phyloP scores from a whole-genome alignment of 2,329 filamentous ascomycete species.

The Pseudogymnoascus sp. region DNA sequence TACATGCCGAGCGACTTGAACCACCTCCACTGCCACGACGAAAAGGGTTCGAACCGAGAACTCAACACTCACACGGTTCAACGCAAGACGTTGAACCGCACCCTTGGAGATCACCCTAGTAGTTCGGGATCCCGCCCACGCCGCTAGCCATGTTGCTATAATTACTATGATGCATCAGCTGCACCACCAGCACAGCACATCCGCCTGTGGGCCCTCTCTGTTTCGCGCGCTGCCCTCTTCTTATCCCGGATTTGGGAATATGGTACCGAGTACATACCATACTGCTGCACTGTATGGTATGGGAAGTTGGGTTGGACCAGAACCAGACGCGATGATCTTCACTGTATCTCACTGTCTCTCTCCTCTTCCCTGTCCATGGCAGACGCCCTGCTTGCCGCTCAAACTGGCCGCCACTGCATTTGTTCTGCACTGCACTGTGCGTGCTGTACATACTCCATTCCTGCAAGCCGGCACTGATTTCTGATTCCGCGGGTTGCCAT shows the following conservation, averaged over 20 bases:
- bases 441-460: neutral
- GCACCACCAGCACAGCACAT: conserved; percentile 5
- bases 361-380: conserved; percentile 2
- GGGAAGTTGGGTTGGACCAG: neutral
- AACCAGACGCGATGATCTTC: neutral
- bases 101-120: conserved; percentile 7
- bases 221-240: neutral
- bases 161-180: conserved; percentile 7
- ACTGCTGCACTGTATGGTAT: neutral
- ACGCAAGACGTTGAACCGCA: conserved; percentile 1
- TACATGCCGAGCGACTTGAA: neutral
- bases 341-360: neutral
- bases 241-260: conserved; percentile 6
- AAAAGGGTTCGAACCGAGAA: neutral
- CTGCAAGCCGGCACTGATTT: conserved; percentile 4
- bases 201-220: neutral
- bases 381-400: neutral
- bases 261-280: neutral
- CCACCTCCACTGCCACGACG: neutral
- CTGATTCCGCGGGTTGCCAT: conserved; percentile 5
- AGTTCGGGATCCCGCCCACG: neutral
- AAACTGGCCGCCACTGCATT: neutral
- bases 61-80: neutral
- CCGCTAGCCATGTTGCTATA: neutral
- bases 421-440: neutral